Evolutionary conservation across 345 rosid genomes (phyloP).

Genomic region (Dipteronia sinensis): DNA sequence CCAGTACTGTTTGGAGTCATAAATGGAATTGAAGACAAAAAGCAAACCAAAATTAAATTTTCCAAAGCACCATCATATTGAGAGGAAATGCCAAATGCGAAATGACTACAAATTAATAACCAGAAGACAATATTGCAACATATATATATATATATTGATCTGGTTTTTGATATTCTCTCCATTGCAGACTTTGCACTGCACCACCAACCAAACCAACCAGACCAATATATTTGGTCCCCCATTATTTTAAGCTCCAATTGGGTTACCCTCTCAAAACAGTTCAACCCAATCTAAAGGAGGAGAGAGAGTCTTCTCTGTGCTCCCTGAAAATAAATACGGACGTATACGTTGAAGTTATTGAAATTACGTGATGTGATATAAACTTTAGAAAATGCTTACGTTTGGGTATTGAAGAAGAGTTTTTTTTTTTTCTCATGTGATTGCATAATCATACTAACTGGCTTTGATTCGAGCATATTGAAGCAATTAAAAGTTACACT

Average conservation of each 20-base stretch:
- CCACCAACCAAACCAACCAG: neutral
- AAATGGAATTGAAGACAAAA: slow-evolving; percentile 17
- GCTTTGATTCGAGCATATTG: no score
- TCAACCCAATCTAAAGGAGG: neutral
- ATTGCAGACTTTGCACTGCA: neutral
- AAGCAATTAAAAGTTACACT: no score
- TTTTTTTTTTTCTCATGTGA: no score
- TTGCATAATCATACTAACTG: no score
- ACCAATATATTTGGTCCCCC: neutral
- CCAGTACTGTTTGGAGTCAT: slow-evolving; percentile 13
- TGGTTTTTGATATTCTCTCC: neutral
- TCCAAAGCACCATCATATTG: slow-evolving; percentile 19
- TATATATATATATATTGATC: neutral
- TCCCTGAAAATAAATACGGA: no score
- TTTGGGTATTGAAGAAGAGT: no score
- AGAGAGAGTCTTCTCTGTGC: neutral
- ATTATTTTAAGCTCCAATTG: neutral
- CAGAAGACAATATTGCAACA: neutral
- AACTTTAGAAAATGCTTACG: no score
- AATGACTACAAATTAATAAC: neutral
- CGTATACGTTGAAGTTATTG: no score
- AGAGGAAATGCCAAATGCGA: slow-evolving; percentile 10
- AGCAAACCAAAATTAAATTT: slow-evolving; percentile 20
- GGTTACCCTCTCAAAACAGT: neutral
- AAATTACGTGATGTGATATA: no score